Evolutionary conservation across 331 rosid genomes (phyloP).

Genomic region (Acacia concinna): DNA sequence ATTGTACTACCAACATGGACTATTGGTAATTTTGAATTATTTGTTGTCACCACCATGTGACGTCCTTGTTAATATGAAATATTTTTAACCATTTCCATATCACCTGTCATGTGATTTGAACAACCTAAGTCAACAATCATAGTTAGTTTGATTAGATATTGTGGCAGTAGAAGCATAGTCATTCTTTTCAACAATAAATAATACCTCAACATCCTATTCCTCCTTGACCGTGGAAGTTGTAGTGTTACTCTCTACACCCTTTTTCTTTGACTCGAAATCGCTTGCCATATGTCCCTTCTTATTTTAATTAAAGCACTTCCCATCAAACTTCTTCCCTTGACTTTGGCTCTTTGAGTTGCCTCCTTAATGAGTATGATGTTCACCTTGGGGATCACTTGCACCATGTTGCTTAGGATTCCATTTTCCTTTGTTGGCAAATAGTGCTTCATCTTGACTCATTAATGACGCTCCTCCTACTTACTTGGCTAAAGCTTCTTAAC

Average conservation of each 20-base stretch:
- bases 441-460: not conserved
- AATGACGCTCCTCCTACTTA: not conserved
- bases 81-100: too few species aligned
- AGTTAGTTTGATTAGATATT: not conserved
- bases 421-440: not conserved
- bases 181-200: too few species aligned
- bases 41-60: too few species aligned
- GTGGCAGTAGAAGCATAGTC: not conserved
- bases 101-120: not conserved
- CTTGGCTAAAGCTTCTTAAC: not conserved
- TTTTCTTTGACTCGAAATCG: not conserved
- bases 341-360: not conserved
- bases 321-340: not conserved
- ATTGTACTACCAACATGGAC: too few species aligned
- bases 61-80: too few species aligned
- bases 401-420: not conserved
- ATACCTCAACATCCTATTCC: not conserved
- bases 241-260: not conserved
- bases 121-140: not conserved
- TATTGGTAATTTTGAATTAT: too few species aligned
- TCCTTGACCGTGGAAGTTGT: not conserved
- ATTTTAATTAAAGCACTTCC: not conserved
- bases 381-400: not conserved
- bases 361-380: not conserved
- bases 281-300: not conserved